Base-by-base conservation (phyloP, 2,329 filamentous ascomycete genomes). In the Fusarium anthophilum region DNA sequence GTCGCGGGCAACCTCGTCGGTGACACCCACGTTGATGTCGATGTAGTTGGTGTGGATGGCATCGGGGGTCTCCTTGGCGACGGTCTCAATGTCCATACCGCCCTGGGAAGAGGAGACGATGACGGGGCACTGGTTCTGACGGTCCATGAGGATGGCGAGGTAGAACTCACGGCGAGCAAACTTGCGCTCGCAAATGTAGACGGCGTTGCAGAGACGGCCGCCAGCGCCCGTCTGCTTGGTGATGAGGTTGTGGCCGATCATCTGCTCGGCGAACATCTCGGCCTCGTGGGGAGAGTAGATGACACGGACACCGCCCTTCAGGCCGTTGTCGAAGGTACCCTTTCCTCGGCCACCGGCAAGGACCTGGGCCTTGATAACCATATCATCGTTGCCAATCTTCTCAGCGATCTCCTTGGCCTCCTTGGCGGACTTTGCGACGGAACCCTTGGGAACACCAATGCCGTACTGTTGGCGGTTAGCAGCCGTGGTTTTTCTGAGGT, bases 141-240 rank as follows among this genome's bases (percentile, higher is more conserved):
- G 94, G 88, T 99, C 96, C 96, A 99, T 98, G 80, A 99, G 92
- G 81, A 99, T 93, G 81, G 96, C 96, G 68, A 99, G 92, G 89
- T 99, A 99, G 89, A 99, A 99, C 87, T 99, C 96, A 82, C 96
- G 93, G 78, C 96, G 95, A 79, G 96, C 96, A 82, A 98, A 99
- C 89, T 99, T 99, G 90, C 96, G 95, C 90, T 99, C 96, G 87
- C 96, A 97, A 83, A 99, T 98, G 89, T 97, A 98, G 83, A 99
- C 96, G 75, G 95, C 91, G 86, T 94, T 98, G 91, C 96, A 99
- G 83, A 97, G 91, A 84, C 96, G 94, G 82, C 96, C 96, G 79
- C 86, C 90, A 79, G 96, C 94, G 84, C 96, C 96, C 68, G 96
- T 99, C 89, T 99, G 96, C 91, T 99, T 99, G 85, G 96, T 99